Base-by-base conservation (phyloP, 352 stramenopile genomes). In the Globisporangium abappressorium region DNA sequence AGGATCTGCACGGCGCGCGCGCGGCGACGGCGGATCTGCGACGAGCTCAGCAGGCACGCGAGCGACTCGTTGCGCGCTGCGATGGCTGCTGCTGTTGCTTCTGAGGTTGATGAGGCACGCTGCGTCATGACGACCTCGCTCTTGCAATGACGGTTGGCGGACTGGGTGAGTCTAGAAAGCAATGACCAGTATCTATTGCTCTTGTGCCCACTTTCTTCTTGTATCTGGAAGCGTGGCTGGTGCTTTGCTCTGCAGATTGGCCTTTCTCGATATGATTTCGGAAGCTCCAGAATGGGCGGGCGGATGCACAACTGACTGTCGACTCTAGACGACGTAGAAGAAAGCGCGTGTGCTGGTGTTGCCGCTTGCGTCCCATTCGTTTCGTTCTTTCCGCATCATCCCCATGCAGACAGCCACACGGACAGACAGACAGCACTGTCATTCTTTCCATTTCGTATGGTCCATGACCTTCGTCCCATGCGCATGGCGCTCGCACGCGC, bases 1-100 rank as follows among this genome's bases (percentile, higher is more conserved):
- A 67, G 53, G 9, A 71, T 67, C 2, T 36, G 59, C 28, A 71
- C 38, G 18, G 66, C 66, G 43, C 66, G 66, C 26, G 53, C 34
- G 14, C 59, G 58, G 33, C 66, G 59, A 14, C 38, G 66, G 1
- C 28, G 55, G 41, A 64, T 64, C 55, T 69, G 41, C 41, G 55
- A 15, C 6, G 41, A 46, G 41, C 20, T 62, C 36, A 68, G 54
- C 36, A 62, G 54, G 22, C 53, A 57, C 28, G 63, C 53, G 9
- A 36, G 33, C 26, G 28, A 36, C 7, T 43, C 61, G 46, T 55
- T 62, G 61, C 30, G 38, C 53, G 14, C 36, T 14, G 43, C 20
- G 12, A 63, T 26, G 14, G 7, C 22, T 24, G 33, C 56, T 14
- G 22, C 26, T 24, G 28, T 26, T 24, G 53, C 20, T n/a, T 20